Percentiles rank a stretch among this genome's conserved stretches.
phyloP scores from a whole-genome alignment of 1,284 basidiomycete species.

The Trichosporon inkin region DNA sequence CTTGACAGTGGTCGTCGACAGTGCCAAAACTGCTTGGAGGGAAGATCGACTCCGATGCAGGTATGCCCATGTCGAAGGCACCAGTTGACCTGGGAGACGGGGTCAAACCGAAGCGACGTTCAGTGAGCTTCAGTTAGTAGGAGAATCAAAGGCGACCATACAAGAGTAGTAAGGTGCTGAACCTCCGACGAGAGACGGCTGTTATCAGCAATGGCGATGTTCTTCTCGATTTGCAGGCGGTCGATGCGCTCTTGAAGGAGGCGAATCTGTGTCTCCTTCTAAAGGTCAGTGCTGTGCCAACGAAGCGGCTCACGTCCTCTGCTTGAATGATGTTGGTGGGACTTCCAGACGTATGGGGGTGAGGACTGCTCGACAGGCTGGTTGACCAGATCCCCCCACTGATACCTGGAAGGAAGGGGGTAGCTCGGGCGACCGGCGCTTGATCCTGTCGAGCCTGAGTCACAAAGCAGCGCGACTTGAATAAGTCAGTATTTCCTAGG shows the following conservation, averaged over 20 bases:
- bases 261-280: constrained; percentile 23
- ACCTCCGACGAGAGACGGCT: constrained; percentile 17
- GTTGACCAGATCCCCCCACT: constrained; percentile 22
- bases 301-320: background rate
- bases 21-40: background rate
- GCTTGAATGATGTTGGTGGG: background rate
- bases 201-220: constrained; percentile 21
- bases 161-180: constrained; percentile 16
- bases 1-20: background rate
- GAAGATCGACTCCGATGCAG: background rate
- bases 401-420: constrained; percentile 24
- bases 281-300: background rate
- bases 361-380: background rate
- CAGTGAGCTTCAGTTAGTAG: constrained; percentile 3
- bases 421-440: constrained; percentile 11
- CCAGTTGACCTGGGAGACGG: background rate
- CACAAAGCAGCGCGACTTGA: background rate
- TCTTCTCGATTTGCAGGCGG: constrained; percentile 34
- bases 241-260: constrained; percentile 22
- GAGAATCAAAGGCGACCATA: background rate
- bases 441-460: background rate
- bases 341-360: background rate
- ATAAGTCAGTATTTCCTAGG: background rate
- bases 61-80: background rate
- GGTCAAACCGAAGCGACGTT: background rate